These are phyloP conservation scores for Phytophthora pseudosyringae DNA, from an alignment of 352 stramenopile genomes.

Conservation along the genomic window DNA sequence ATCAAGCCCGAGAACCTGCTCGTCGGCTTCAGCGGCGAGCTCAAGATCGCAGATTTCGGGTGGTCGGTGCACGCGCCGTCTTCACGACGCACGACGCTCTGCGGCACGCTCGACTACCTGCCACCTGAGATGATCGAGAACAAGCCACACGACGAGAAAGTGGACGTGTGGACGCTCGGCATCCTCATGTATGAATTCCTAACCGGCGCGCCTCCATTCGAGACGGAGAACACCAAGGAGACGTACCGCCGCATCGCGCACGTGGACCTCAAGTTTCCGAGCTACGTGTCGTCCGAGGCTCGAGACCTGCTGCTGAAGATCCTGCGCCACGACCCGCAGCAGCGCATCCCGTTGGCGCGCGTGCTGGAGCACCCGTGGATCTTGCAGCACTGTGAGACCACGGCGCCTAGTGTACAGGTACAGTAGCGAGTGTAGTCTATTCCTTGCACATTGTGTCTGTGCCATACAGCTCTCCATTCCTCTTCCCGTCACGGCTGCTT, in stretches of 20 bases:
- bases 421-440: conserved; percentile 42
- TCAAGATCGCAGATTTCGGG: conserved; percentile 99
- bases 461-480: conserved; percentile 18
- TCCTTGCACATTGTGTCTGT: conserved; percentile 36
- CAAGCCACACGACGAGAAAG: conserved; percentile 95
- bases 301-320: conserved; percentile 95
- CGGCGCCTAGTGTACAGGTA: conserved; percentile 35
- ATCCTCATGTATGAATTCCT: conserved; percentile 99
- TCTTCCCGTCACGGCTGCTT: conserved; percentile 5
- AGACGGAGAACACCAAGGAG: conserved; percentile 92
- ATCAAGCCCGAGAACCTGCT: conserved; percentile 99
- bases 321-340: conserved; percentile 95
- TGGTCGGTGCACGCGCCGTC: conserved; percentile 99
- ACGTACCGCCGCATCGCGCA: conserved; percentile 98
- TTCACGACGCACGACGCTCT: conserved; percentile 97
- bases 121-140: conserved; percentile 99
- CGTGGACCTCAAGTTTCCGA: conserved; percentile 97
- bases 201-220: conserved; percentile 97
- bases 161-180: conserved; percentile 98
- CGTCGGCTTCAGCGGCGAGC: conserved; percentile 93
- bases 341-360: conserved; percentile 92
- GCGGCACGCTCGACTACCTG: conserved; percentile 99
- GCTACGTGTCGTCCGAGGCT: conserved; percentile 91
- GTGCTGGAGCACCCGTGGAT: conserved; percentile 97
- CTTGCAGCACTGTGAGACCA: conserved; percentile 60